Percentiles rank a stretch among this genome's conserved stretches.
Evolutionary conservation across 345 rosid species (phyloP).

Genomic region (Cardamine chenopodiifolia): DNA sequence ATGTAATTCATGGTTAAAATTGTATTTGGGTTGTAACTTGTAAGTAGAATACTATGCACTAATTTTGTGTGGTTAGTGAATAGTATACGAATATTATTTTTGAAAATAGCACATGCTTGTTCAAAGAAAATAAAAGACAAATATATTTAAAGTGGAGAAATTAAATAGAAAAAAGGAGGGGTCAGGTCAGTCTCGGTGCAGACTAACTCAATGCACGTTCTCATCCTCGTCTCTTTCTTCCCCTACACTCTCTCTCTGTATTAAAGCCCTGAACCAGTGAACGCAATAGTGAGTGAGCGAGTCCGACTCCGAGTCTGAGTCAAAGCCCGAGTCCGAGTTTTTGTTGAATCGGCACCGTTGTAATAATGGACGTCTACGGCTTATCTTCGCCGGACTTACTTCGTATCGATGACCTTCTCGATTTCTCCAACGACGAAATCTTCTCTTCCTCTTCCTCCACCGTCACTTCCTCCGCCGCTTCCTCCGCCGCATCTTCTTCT

Average conservation of each 20-base stretch:
- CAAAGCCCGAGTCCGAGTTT: constrained; percentile 1
- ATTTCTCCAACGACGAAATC: constrained; percentile 61
- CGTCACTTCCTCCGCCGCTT: constrained; percentile 33
- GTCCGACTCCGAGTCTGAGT: constrained; percentile 4
- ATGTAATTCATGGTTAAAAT: neutral
- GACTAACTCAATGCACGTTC: constrained; percentile 41
- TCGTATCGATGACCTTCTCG: constrained; percentile 77
- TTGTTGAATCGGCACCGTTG: neutral
- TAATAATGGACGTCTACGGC: constrained; percentile 57
- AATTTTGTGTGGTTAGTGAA: neutral
- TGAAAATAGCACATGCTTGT: constrained; percentile 31
- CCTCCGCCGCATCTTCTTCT: constrained; percentile 31
- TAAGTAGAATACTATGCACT: neutral
- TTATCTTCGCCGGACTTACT: constrained; percentile 51
- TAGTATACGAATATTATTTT: neutral
- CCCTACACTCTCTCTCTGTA: constrained; percentile 12
- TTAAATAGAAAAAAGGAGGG: neutral
- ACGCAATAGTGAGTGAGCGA: constrained; percentile 21
- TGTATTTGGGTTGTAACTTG: neutral
- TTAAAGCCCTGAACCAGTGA: constrained; percentile 32
- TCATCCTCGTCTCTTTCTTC: constrained; percentile 35
- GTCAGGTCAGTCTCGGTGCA: constrained; percentile 44
- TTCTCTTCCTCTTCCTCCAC: constrained; percentile 44
- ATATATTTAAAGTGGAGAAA: constrained; percentile 11
- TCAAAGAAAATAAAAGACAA: constrained; percentile 20